Percentiles rank a stretch among this genome's conserved stretches.
These are phyloP conservation scores for Spathaspora boniae DNA, from an alignment of 805 yeast species.

Conservation along the genomic window DNA sequence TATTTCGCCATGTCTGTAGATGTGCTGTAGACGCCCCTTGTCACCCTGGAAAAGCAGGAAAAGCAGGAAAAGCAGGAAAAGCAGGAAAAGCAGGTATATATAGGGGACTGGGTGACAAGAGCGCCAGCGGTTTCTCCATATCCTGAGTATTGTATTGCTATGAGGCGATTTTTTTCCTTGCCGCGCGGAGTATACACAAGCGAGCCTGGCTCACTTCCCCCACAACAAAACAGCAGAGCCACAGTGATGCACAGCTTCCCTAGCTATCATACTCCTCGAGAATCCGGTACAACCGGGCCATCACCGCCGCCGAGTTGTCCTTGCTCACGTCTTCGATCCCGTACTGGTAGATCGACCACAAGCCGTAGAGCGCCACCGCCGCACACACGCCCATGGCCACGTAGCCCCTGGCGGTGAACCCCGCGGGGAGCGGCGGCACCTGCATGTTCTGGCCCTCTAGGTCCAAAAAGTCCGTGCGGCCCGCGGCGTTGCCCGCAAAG, in stretches of 20 bases:
- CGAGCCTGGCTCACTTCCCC: no score
- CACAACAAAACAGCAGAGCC: no score
- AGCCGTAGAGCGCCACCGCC: conserved; percentile 55
- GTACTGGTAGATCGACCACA: conserved; percentile 54
- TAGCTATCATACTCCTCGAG: conserved; percentile 23
- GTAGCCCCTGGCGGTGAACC: conserved; percentile 71
- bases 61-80: no score
- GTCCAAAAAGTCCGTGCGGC: conserved; percentile 48
- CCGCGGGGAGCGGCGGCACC: conserved; percentile 59
- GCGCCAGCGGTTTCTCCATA: no score
- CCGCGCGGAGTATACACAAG: no score
- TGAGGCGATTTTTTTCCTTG: no score
- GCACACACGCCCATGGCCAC: conserved; percentile 56
- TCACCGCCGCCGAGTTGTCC: conserved; percentile 47
- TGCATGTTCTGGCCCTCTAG: conserved; percentile 60
- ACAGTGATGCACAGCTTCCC: no score
- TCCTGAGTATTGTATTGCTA: no score
- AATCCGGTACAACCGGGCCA: conserved; percentile 26
- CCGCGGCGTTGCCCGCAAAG: conserved; percentile 69
- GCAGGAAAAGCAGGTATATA: no score
- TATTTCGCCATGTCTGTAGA: conserved; percentile 14
- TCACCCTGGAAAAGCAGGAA: no score
- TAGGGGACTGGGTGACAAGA: no score
- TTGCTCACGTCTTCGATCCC: conserved; percentile 62
- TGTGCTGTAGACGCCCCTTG: no score